Conservation (phyloP, 177 flowering plant genomes). For the Telopea speciosissima region DNA sequence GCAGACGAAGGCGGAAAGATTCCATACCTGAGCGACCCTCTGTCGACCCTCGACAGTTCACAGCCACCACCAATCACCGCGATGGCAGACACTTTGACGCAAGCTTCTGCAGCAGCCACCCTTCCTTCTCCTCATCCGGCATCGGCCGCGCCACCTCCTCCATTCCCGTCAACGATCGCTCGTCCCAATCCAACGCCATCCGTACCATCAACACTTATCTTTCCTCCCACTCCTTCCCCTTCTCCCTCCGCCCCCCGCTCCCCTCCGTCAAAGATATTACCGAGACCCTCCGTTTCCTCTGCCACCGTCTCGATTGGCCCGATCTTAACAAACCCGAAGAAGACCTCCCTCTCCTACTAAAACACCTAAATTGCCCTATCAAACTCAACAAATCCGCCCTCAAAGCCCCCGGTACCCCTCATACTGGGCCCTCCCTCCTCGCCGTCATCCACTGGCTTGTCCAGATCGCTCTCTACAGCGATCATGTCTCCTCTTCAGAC, state of each 20-base stretch:
- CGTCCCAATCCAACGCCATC: constrained; percentile 49
- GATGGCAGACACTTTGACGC: constrained; percentile 58
- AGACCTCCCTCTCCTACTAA: no score
- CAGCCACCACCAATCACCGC: constrained; percentile 31
- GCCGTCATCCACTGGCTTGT: constrained; percentile 81
- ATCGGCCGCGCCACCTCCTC: constrained; percentile 22
- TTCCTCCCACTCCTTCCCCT: constrained; percentile 35
- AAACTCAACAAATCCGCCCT: no score
- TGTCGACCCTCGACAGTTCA: no score
- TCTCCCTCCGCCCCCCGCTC: constrained; percentile 38
- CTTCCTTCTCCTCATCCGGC: constrained; percentile 43
- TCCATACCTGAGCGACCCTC: no score
- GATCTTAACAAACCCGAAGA: no score
- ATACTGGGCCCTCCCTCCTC: constrained; percentile 63
- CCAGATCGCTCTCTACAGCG: constrained; percentile 48
- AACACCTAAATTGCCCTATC: no score
- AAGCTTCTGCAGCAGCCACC: constrained; percentile 66
- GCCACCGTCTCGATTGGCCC: no score
- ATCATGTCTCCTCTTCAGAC: constrained; percentile 16
- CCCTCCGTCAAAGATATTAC: constrained; percentile 73
- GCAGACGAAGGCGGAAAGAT: constrained; percentile 1
- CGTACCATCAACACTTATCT: constrained; percentile 64
- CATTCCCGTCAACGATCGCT: constrained; percentile 37
- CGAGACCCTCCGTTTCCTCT: no score
- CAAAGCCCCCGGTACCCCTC: no score